Evolutionary conservation across 2,329 filamentous ascomycete species (phyloP).

Genomic region (Pyrenochaeta sp.): DNA sequence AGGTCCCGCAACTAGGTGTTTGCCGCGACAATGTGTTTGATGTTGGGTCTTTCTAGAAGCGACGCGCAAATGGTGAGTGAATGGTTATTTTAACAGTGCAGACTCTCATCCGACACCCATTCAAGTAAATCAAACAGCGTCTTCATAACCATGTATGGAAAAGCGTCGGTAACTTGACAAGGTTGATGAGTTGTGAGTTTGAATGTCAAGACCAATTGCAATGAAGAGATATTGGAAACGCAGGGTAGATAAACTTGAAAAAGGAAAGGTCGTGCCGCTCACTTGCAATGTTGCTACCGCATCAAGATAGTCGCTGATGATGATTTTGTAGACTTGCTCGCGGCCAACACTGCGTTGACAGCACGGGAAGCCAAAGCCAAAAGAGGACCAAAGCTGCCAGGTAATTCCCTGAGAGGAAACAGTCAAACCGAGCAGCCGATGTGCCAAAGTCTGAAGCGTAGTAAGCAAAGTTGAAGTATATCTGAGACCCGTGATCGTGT

Average conservation of each 20-base stretch:
- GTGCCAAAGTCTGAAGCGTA: slow-evolving; percentile 4
- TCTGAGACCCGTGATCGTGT: slow-evolving; percentile 11
- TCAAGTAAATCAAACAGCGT: too few species aligned
- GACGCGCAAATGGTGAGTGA: background rate
- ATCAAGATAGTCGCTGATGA: slow-evolving; percentile 15
- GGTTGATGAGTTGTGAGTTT: background rate
- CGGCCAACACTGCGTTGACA: background rate
- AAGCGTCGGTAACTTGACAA: background rate
- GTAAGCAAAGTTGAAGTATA: slow-evolving; percentile 10
- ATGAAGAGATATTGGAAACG: background rate
- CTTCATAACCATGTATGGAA: background rate
- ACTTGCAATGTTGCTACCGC: slow-evolving; percentile 20
- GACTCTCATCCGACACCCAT: too few species aligned
- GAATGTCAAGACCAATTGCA: background rate
- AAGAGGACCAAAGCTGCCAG: background rate
- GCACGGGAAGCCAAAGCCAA: background rate
- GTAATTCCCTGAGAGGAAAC: background rate
- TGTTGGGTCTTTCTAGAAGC: background rate
- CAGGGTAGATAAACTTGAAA: background rate
- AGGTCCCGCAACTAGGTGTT: background rate
- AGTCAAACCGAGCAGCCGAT: background rate
- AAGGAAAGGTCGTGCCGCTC: slow-evolving; percentile 2
- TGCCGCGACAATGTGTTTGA: background rate
- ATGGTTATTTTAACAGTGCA: background rate
- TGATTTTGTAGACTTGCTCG: slow-evolving; percentile 1